These are phyloP conservation scores for Penium margaritaceum DNA, from an alignment of 139 green algal genomes.

Conservation along the genomic window DNA sequence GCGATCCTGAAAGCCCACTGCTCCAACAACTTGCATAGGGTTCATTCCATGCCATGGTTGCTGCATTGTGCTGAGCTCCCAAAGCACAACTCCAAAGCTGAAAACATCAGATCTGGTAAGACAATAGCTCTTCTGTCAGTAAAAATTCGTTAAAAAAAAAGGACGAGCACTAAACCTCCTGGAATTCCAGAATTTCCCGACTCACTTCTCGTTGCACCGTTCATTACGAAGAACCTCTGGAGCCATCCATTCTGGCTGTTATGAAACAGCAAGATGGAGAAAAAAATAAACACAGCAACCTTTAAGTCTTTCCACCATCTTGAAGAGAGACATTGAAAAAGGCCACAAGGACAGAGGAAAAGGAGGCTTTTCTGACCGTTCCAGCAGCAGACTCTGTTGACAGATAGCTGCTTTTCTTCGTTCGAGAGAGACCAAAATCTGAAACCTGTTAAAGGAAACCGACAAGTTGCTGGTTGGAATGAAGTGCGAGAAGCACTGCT, in stretches of 20 bases:
- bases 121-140: no score
- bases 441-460: slow-evolving; percentile 45
- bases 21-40: slow-evolving; percentile 74
- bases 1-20: slow-evolving; percentile 70
- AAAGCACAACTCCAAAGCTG: slow-evolving; percentile 80
- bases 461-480: neutral
- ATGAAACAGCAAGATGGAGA: neutral
- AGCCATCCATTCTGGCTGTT: slow-evolving; percentile 82
- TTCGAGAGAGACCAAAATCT: slow-evolving; percentile 38
- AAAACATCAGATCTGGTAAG: slow-evolving; percentile 63
- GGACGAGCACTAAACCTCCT: no score
- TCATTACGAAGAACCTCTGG: slow-evolving; percentile 57
- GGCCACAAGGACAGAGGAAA: neutral
- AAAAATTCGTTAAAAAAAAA: no score
- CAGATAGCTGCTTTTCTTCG: slow-evolving; percentile 50
- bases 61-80: slow-evolving; percentile 73
- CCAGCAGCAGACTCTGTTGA: slow-evolving; percentile 54
- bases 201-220: slow-evolving; percentile 68
- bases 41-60: slow-evolving; percentile 77
- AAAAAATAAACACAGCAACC: neutral
- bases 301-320: neutral
- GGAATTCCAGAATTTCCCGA: no score
- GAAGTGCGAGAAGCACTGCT: neutral
- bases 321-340: neutral
- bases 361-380: slow-evolving; percentile 47